phyloP scores from a whole-genome alignment of 192 early-diverging fungal species.

The Jimgerdemannia flammicorona region DNA sequence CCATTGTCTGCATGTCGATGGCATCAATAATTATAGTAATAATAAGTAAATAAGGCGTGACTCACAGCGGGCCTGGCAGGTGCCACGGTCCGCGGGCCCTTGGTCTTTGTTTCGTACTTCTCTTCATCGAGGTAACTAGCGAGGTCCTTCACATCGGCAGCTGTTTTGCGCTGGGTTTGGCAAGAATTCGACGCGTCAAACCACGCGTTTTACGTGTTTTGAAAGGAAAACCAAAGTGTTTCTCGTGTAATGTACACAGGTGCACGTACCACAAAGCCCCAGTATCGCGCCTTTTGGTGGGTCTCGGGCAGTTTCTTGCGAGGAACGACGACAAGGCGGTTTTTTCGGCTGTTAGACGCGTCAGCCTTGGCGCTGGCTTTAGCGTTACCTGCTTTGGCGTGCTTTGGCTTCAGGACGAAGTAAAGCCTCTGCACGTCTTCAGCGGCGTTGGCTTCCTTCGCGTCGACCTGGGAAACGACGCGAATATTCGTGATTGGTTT shows the following conservation, averaged over 20 bases:
- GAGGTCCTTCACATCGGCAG: conserved; percentile 25
- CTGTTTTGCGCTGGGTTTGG: conserved; percentile 12
- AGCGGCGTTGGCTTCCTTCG: conserved; percentile 6
- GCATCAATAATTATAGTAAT: neutral
- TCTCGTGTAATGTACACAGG: neutral
- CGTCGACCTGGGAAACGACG: conserved; percentile 16
- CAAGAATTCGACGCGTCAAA: neutral
- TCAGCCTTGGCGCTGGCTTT: neutral
- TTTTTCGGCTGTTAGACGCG: neutral
- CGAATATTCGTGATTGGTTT: neutral
- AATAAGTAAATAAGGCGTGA: neutral
- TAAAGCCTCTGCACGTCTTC: conserved; percentile 41
- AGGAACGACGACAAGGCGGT: conserved; percentile 19
- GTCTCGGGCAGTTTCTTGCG: conserved; percentile 36
- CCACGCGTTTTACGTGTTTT: neutral
- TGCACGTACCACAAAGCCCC: conserved; percentile 36
- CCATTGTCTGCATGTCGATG: neutral
- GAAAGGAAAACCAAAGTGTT: neutral
- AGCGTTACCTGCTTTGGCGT: neutral
- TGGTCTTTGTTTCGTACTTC: conserved; percentile 29
- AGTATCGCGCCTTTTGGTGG: conserved; percentile 20
- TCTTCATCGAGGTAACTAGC: conserved; percentile 12
- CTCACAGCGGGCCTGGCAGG: conserved; percentile 28
- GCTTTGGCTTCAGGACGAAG: conserved; percentile 32
- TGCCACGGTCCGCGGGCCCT: conserved; percentile 18